These are phyloP conservation scores for Fusarium sp. DNA, from an alignment of 2,329 filamentous ascomycete species.

Conservation along the genomic window DNA sequence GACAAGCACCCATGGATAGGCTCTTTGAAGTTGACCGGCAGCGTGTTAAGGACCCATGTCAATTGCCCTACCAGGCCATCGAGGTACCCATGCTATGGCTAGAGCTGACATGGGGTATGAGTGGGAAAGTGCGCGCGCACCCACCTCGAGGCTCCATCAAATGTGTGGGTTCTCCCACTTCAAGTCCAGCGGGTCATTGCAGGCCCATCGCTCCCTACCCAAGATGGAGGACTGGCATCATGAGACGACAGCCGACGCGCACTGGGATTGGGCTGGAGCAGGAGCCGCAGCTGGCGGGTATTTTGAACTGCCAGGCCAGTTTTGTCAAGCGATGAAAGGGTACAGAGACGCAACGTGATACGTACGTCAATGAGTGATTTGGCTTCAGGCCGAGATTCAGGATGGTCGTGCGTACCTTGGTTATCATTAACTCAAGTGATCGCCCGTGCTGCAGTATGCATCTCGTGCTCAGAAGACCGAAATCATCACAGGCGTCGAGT, in stretches of 20 bases:
- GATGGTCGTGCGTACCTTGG: constrained; percentile 40
- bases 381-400: constrained; percentile 43
- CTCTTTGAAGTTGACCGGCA: constrained; percentile 41
- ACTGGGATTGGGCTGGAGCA: constrained; percentile 45
- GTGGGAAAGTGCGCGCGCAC: constrained; percentile 38
- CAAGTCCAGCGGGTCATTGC: constrained; percentile 44
- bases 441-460: constrained; percentile 27
- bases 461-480: constrained; percentile 36
- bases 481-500: constrained; percentile 17
- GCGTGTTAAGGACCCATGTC: constrained; percentile 43
- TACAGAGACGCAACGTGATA: constrained; percentile 38
- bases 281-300: constrained; percentile 49
- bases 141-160: constrained; percentile 43
- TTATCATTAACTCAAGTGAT: constrained; percentile 31
- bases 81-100: constrained; percentile 44
- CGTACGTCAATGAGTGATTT: constrained; percentile 45
- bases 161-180: constrained; percentile 41
- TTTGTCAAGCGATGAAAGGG: constrained; percentile 42
- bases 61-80: constrained; percentile 48
- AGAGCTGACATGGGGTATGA: constrained; percentile 41
- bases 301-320: constrained; percentile 39
- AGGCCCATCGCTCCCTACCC: constrained; percentile 45
- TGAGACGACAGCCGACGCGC: constrained; percentile 49
- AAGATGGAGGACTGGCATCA: constrained; percentile 46
- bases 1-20: constrained; percentile 52